Percentiles rank a stretch among this genome's conserved stretches.
phyloP scores from a whole-genome alignment of 2,329 filamentous ascomycete genomes.

The Aspergillus sp. region DNA sequence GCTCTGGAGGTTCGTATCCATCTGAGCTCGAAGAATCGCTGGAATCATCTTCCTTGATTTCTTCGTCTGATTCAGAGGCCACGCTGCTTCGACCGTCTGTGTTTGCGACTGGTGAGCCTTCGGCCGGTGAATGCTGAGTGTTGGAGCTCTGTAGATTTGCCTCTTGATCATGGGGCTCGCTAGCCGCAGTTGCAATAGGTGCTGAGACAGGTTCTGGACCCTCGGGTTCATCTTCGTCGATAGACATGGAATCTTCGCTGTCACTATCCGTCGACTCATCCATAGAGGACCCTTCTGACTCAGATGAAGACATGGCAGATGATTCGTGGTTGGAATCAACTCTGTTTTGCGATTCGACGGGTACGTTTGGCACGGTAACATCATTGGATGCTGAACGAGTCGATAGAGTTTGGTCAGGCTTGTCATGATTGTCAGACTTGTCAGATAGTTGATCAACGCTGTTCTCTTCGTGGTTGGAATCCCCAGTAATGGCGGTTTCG shows the following conservation, averaged over 20 bases:
- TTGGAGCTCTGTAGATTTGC: neutral
- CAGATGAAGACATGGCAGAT: slow-evolving; percentile 25
- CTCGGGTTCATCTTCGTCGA: slow-evolving; percentile 14
- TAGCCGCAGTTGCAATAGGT: neutral
- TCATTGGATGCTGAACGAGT: neutral
- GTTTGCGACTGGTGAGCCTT: slow-evolving; percentile 5
- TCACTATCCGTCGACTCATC: slow-evolving; percentile 37
- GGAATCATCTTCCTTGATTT: slow-evolving; percentile 13
- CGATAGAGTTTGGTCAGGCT: neutral
- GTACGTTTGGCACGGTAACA: neutral
- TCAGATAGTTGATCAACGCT: neutral
- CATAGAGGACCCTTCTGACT: slow-evolving; percentile 38
- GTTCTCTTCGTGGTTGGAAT: neutral
- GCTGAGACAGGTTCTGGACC: slow-evolving; percentile 2
- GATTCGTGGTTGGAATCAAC: slow-evolving; percentile 13
- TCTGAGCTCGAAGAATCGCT: slow-evolving; percentile 46
- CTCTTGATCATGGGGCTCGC: slow-evolving; percentile 3
- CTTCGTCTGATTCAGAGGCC: slow-evolving; percentile 4
- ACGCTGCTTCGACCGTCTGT: slow-evolving; percentile 5
- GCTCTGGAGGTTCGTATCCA: slow-evolving; percentile 56
- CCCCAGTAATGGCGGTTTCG: neutral
- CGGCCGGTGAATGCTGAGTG: slow-evolving; percentile 9
- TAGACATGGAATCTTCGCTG: slow-evolving; percentile 17
- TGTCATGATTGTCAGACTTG: neutral
- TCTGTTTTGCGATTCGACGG: neutral